phyloP scores from a whole-genome alignment of 805 yeast species.

The Metschnikowia gelsemii region DNA sequence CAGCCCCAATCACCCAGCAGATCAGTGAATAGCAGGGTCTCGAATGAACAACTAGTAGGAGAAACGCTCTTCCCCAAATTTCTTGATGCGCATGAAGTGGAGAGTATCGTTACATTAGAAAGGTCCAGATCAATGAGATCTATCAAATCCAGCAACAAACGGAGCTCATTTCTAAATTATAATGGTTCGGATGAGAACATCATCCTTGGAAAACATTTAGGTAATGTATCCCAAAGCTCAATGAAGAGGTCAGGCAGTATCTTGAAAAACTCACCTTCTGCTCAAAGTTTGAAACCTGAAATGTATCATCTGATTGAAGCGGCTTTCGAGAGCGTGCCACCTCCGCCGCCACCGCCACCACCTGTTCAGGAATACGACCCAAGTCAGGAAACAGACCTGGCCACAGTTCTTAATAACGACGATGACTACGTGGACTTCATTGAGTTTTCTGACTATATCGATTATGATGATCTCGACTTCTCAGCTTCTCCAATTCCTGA shows the following conservation, averaged over 20 bases:
- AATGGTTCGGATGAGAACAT: slow-evolving; percentile 43
- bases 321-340: background rate
- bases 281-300: slow-evolving; percentile 21
- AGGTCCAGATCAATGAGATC: slow-evolving; percentile 62
- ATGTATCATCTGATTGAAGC: slow-evolving; percentile 10
- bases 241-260: slow-evolving; percentile 39
- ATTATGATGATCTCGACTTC: slow-evolving; percentile 38
- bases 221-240: slow-evolving; percentile 19
- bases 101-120: slow-evolving; percentile 70
- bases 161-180: slow-evolving; percentile 41
- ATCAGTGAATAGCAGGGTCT: slow-evolving; percentile 7
- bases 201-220: slow-evolving; percentile 25
- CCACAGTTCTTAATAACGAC: slow-evolving; percentile 5
- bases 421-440: slow-evolving; percentile 32
- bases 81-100: slow-evolving; percentile 64
- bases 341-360: background rate
- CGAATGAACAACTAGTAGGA: slow-evolving; percentile 33
- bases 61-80: slow-evolving; percentile 71
- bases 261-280: slow-evolving; percentile 35
- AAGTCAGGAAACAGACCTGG: background rate
- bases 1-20: slow-evolving; percentile 8
- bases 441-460: slow-evolving; percentile 43
- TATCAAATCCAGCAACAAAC: slow-evolving; percentile 32
- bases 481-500: slow-evolving; percentile 11
- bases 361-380: background rate